Base-by-base conservation (phyloP, 768 basidiomycete species). In the Phlebiopsis flavidoalba region DNA sequence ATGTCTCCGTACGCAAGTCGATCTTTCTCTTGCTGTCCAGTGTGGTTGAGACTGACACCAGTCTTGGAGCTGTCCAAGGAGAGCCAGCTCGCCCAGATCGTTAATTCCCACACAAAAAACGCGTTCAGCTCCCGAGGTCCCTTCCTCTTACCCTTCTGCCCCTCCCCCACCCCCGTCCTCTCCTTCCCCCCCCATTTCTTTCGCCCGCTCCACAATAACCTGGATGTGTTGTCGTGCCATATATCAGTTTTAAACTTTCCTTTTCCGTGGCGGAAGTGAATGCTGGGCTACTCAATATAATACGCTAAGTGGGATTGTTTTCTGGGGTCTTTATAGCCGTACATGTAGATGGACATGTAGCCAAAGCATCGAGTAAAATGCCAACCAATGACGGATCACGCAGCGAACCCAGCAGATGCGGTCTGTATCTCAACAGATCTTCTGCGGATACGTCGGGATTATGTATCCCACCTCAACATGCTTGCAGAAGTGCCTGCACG, bases 41-140 rank as follows among this genome's bases (percentile, higher is more conserved):
- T n/a, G n/a, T n/a, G 69, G 6, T 67, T 66, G 43, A 88, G 75
- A 0, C 72, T 73, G 54, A 80, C 74, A 0, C 87, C 87, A 8
- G 83, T 84, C 64, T 89, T 89, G 8, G 79, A 65, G 0, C 82
- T 80, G 64, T 89, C 87, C n/a, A 1, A 89, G 77, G 11, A 82
- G 74, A 46, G 77, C 79, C 80, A 73, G 69, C n/a, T n/a, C n/a
- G n/a, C n/a, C n/a, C n/a, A n/a, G n/a, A n/a, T n/a, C n/a, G n/a
- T n/a, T n/a, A n/a, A n/a, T n/a, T n/a, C n/a, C n/a, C n/a, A n/a
- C n/a, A n/a, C n/a, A n/a, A n/a, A n/a, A n/a, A n/a, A n/a, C n/a
- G n/a, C n/a, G n/a, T n/a, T n/a, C n/a, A n/a, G n/a, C n/a, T n/a
- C n/a, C n/a, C n/a, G n/a, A n/a, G n/a, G n/a, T n/a, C n/a, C n/a